A percentile compares a stretch with the other conserved stretches of the same genome.
phyloP scores from a whole-genome alignment of 2,329 filamentous ascomycete genomes.

The Colletotrichum costaricense region DNA sequence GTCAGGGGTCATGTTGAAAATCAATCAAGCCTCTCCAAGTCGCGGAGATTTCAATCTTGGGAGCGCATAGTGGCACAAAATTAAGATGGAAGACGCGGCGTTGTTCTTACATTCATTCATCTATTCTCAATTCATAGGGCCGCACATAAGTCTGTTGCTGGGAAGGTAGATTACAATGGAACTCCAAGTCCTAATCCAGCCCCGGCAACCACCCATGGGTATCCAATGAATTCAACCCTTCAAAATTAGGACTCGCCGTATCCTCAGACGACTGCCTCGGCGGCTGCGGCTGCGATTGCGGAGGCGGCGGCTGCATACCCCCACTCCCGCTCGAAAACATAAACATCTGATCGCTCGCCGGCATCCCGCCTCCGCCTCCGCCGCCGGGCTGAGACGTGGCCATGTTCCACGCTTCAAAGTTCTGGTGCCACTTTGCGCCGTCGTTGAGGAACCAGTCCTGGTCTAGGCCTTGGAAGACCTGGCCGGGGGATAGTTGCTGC shows the following conservation, averaged over 20 bases:
- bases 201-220: conserved; percentile 49
- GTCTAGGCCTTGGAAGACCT: conserved; percentile 55
- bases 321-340: conserved; percentile 29
- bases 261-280: conserved; percentile 26
- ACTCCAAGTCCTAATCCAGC: conserved; percentile 43
- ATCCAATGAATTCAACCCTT: conserved; percentile 46
- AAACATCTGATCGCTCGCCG: conserved; percentile 32
- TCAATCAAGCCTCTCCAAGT: no score
- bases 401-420: conserved; percentile 65
- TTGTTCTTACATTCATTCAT: background rate
- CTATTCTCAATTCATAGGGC: rapidly evolving
- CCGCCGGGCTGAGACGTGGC: conserved; percentile 25
- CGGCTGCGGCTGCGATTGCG: background rate
- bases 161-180: no score
- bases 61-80: no score
- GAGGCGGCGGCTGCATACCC: background rate
- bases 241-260: conserved; percentile 39
- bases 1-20: no score
- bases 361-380: conserved; percentile 3
- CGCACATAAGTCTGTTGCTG: background rate
- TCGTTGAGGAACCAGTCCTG: conserved; percentile 70
- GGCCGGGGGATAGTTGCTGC: conserved; percentile 44
- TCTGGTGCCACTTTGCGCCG: conserved; percentile 67
- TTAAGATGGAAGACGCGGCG: no score
- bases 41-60: no score